Conservation (phyloP, 495 filamentous ascomycete genomes). For the Neurospora tetrasperma region DNA sequence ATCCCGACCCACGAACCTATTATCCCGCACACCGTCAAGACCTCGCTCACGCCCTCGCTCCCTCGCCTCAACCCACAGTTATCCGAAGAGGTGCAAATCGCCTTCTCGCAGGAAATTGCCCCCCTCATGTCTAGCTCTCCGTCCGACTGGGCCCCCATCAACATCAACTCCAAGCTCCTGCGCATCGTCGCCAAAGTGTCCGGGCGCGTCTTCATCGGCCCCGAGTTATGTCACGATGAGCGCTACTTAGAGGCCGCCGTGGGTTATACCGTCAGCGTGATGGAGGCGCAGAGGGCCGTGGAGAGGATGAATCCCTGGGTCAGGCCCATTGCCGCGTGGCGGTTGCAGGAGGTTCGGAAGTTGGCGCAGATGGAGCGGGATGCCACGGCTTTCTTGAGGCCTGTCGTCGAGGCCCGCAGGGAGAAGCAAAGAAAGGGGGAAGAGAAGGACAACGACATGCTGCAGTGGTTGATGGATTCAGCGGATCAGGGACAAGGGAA, state of each 20-base stretch:
- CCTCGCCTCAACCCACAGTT: slow-evolving; percentile 17
- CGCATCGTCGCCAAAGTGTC: slow-evolving; percentile 47
- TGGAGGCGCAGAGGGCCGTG: slow-evolving; percentile 22
- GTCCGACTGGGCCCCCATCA: slow-evolving; percentile 30
- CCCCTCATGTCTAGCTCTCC: background rate
- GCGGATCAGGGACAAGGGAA: background rate
- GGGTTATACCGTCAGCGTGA: slow-evolving; percentile 45
- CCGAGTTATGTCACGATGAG: slow-evolving; percentile 39
- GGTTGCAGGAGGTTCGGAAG: slow-evolving; percentile 22
- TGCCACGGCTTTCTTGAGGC: slow-evolving; percentile 20
- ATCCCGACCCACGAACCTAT: slow-evolving; percentile 5
- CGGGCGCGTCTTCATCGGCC: slow-evolving; percentile 48
- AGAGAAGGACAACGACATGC: slow-evolving; percentile 25
- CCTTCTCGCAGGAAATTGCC: slow-evolving; percentile 17
- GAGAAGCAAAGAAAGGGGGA: slow-evolving; percentile 4
- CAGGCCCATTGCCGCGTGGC: slow-evolving; percentile 21
- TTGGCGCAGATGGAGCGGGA: slow-evolving; percentile 17
- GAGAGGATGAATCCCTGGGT: slow-evolving; percentile 20
- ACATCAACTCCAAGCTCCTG: slow-evolving; percentile 28
- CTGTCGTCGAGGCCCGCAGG: slow-evolving; percentile 19
- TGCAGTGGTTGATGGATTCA: slow-evolving; percentile 31
- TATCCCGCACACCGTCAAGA: slow-evolving; percentile 18
- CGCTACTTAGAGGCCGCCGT: slow-evolving; percentile 49
- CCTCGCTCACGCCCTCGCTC: slow-evolving; percentile 18
- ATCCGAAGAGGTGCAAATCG: slow-evolving; percentile 16